Evolutionary conservation across 2,329 filamentous ascomycete species (phyloP).

Genomic region (Ceratocystis smalleyi): DNA sequence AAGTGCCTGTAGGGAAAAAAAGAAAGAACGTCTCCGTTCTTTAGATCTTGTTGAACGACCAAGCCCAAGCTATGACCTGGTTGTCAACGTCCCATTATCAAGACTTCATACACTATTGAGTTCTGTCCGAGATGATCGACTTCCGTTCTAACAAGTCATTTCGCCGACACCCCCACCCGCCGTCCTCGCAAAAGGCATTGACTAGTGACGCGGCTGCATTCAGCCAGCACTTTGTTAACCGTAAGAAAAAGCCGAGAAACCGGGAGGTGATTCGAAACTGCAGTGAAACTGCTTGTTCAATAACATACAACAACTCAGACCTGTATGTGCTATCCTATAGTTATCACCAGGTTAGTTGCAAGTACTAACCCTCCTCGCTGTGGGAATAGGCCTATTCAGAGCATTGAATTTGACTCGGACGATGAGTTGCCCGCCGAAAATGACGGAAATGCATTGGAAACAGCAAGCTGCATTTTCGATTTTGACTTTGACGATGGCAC

Average conservation of each 20-base stretch:
- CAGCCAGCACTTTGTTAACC: constrained; percentile 2
- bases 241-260: not conserved
- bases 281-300: not conserved
- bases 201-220: not conserved
- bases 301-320: not conserved
- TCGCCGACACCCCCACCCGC: not conserved
- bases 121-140: not conserved
- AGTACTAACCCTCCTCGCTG: not conserved
- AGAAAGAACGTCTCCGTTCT: no score
- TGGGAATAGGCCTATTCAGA: not conserved
- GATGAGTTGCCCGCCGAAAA: not conserved
- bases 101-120: not conserved
- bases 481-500: constrained; percentile 11
- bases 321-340: not conserved
- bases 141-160: not conserved
- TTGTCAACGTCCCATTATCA: no score
- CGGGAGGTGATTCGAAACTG: not conserved
- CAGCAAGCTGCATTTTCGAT: constrained; percentile 1
- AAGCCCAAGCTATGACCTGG: no score
- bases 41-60: no score
- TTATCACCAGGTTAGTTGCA: not conserved
- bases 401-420: constrained; percentile 2
- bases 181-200: not conserved
- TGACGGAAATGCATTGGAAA: not conserved
- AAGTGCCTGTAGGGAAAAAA: no score